A percentile compares a stretch with the other conserved stretches of the same genome.
Conservation (phyloP, 2,329 filamentous ascomycete species). For the Emmonsiellopsis sp. region DNA sequence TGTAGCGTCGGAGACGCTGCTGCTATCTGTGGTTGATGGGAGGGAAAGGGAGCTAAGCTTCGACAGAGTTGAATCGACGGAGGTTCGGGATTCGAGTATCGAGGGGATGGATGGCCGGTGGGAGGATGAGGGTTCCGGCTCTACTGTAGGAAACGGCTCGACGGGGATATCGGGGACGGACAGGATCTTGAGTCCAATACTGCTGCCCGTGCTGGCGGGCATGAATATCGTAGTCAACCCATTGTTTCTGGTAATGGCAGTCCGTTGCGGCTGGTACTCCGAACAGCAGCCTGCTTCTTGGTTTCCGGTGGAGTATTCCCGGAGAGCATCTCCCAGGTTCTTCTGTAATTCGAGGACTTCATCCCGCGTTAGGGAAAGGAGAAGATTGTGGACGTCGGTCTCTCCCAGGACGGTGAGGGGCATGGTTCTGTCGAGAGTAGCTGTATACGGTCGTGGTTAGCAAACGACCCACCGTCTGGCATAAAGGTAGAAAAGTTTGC, state of each 20-base stretch:
- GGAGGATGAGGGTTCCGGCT: conserved; percentile 7
- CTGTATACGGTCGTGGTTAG: neutral
- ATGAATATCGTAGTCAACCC: conserved; percentile 57
- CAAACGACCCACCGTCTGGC: no score
- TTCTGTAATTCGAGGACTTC: conserved; percentile 50
- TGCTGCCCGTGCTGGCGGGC: conserved; percentile 52
- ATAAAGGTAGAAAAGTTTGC: no score
- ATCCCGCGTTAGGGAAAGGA: conserved; percentile 46
- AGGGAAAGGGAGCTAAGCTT: conserved; percentile 26
- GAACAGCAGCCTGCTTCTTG: conserved; percentile 51
- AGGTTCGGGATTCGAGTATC: conserved; percentile 14
- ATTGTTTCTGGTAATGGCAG: conserved; percentile 50
- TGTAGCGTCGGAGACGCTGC: conserved; percentile 20
- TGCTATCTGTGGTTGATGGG: conserved; percentile 10
- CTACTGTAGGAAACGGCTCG: conserved; percentile 1
- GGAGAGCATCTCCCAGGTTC: conserved; percentile 50
- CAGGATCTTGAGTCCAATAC: conserved; percentile 57
- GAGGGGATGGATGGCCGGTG: conserved; percentile 8
- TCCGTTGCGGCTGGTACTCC: conserved; percentile 53
- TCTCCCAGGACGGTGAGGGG: conserved; percentile 52
- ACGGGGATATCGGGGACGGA: conserved; percentile 33
- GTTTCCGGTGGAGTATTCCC: conserved; percentile 55
- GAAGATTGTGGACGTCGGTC: conserved; percentile 44
- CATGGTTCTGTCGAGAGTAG: conserved; percentile 31
- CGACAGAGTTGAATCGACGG: conserved; percentile 26